Percentiles rank a stretch among this genome's conserved stretches.
These are phyloP conservation scores for Amanita rimosa DNA, from an alignment of 768 basidiomycete genomes.

Conservation along the genomic window DNA sequence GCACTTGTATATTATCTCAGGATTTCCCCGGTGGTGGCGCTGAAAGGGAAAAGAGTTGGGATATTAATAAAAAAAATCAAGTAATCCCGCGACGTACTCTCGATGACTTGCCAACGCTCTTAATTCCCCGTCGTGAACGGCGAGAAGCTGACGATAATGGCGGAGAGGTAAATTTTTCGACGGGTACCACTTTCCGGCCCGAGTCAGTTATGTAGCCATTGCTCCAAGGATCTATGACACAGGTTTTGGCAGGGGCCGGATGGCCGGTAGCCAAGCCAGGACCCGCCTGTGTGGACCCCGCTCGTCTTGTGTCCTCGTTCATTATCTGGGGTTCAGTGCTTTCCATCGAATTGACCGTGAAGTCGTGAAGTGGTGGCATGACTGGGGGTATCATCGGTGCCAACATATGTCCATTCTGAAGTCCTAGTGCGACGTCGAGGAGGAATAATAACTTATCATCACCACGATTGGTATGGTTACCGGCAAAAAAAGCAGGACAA, in stretches of 20 bases:
- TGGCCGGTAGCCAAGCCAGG: background rate
- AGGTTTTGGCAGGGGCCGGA: background rate
- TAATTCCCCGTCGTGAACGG: background rate
- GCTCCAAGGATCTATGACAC: background rate
- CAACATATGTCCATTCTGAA: background rate
- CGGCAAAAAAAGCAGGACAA: background rate
- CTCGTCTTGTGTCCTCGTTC: background rate
- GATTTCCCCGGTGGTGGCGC: background rate
- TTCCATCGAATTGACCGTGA: background rate
- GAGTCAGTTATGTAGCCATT: background rate
- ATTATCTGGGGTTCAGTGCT: background rate
- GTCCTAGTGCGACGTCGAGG: background rate
- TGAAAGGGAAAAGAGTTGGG: background rate
- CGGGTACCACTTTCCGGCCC: background rate
- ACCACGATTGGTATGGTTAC: background rate
- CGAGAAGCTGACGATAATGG: background rate
- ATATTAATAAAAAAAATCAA: background rate
- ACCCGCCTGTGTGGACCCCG: background rate
- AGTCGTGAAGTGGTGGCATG: background rate
- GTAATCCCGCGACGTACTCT: background rate
- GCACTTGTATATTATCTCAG: background rate
- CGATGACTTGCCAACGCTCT: background rate
- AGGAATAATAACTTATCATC: background rate
- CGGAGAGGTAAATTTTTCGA: background rate
- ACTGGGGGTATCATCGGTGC: background rate